Base-by-base conservation (phyloP, 2,329 filamentous ascomycete species). In the Gaeumannomyces sp. region DNA sequence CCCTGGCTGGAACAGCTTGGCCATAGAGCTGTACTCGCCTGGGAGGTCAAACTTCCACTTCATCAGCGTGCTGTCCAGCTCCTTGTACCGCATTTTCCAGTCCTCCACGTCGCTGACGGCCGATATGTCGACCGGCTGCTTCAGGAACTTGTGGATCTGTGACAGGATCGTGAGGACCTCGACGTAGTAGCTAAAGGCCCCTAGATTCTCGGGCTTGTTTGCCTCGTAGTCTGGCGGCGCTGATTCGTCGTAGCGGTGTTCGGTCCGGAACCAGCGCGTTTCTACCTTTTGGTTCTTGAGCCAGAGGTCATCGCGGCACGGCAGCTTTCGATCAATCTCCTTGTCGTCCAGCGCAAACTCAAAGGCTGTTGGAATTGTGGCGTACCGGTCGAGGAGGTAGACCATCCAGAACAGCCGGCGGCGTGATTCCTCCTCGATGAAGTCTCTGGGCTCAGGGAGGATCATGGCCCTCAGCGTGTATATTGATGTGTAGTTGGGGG, bases 351-450 rank as follows among this genome's bases (percentile, higher is more conserved):
- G 78, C 0, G 92, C 91, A 73, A 97, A 96, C 70, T 97, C 92
- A 70, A 97, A 97, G 0, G 93, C 92, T 0, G 93, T 97, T 0
- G 92, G 89, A 65, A 97, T 89, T 0, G 93, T 97, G 0, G 92
- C 92, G 73, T 96, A 97, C 62, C 93, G 85, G 73, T 97, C 93
- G 7, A 97, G 82, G 16, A 97, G 78, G 72, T 96, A 97, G 14
- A 96, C 88, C 88, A 96, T 94, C 93, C 93, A 97, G 75, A 97
- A 96, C 1, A 97, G 80, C 31, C 93, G 83, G 33, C 93, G 84
- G 33, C 93, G 83, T 58, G 91, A 90, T 75, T 97, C 93, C 67
- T 97, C 93, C 73, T 97, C 93, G 65, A 96, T 89, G 75, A 93
- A 97, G 67, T 92, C 90, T 62, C 86, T 88, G 0, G 93, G 85